Percentiles rank a stretch among this genome's conserved stretches.
These are phyloP conservation scores for Pyrenophora tritici-repentis DNA, from an alignment of 2,329 filamentous ascomycete species.

Conservation along the genomic window DNA sequence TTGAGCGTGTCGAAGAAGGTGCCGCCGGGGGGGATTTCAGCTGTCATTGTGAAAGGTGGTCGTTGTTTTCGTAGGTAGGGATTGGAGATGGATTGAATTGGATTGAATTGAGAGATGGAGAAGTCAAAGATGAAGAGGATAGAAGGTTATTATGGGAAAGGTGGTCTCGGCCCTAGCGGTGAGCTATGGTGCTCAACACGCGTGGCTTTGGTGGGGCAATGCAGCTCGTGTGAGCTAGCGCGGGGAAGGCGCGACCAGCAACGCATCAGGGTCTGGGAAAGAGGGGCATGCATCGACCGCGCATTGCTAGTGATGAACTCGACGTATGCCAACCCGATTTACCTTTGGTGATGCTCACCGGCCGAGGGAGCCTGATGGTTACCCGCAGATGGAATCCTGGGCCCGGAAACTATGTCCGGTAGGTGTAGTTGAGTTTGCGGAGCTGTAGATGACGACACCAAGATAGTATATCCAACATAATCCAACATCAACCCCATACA, in stretches of 20 bases:
- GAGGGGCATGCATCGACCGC: background rate
- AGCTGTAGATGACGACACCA: too few relatives aligned
- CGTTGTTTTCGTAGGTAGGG: too few relatives aligned
- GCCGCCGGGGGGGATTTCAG: conserved; percentile 59
- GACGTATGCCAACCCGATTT: background rate
- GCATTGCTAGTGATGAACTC: background rate
- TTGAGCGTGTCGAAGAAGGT: conserved; percentile 88
- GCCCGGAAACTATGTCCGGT: conserved; percentile 2
- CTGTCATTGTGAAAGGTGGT: conserved; percentile 33
- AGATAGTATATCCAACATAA: too few relatives aligned
- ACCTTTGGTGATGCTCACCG: too few relatives aligned
- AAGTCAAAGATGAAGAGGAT: background rate
- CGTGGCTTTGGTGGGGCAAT: conserved; percentile 19
- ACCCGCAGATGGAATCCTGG: background rate
- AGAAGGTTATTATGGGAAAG: conserved; percentile 8
- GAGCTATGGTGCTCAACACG: conserved; percentile 18
- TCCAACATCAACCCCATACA: background rate
- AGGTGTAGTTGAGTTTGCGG: too few relatives aligned
- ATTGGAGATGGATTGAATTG: too few relatives aligned
- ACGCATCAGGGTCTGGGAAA: conserved; percentile 19
- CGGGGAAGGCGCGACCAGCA: conserved; percentile 21
- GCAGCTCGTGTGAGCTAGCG: conserved; percentile 19
- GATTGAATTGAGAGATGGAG: background rate
- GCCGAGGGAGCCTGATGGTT: too few relatives aligned
- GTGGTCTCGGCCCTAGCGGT: conserved; percentile 22